Evolutionary conservation across 148 eudicot species (phyloP).

Genomic region (Nepenthes mirabilis): DNA sequence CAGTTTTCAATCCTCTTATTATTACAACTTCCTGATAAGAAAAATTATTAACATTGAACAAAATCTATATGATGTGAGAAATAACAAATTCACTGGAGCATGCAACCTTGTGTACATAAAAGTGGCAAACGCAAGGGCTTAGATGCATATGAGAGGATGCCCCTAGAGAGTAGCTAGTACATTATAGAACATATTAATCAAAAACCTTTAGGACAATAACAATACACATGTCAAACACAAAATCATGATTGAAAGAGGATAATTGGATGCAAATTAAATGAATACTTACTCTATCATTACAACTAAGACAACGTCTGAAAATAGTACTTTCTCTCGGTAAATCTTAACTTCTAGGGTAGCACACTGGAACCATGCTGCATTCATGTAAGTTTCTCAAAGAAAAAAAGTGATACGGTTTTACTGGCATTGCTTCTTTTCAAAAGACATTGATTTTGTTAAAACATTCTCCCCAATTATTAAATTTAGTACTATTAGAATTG

Average conservation of each 20-base stretch:
- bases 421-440: constrained; percentile 41
- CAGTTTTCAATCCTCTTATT: constrained; percentile 39
- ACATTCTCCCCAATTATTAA: too few species aligned
- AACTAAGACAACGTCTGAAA: constrained; percentile 60
- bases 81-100: not conserved
- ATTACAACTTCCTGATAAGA: constrained; percentile 39
- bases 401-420: constrained; percentile 54
- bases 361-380: constrained; percentile 63
- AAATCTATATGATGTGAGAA: not conserved
- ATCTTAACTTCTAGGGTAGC: constrained; percentile 73
- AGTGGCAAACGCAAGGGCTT: constrained; percentile 91
- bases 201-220: not conserved
- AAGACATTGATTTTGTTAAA: not conserved
- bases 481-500: too few species aligned
- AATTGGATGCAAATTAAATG: not conserved
- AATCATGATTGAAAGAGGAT: not conserved
- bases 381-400: constrained; percentile 55
- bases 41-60: not conserved
- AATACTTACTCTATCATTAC: constrained; percentile 49
- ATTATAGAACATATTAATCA: constrained; percentile 1
- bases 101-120: constrained; percentile 70
- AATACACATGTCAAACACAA: not conserved
- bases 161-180: constrained; percentile 46
- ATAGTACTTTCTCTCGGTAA: constrained; percentile 59
- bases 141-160: constrained; percentile 9